These are phyloP conservation scores for Colletotrichum sp. DNA, from an alignment of 2,329 filamentous ascomycete species.

Conservation along the genomic window DNA sequence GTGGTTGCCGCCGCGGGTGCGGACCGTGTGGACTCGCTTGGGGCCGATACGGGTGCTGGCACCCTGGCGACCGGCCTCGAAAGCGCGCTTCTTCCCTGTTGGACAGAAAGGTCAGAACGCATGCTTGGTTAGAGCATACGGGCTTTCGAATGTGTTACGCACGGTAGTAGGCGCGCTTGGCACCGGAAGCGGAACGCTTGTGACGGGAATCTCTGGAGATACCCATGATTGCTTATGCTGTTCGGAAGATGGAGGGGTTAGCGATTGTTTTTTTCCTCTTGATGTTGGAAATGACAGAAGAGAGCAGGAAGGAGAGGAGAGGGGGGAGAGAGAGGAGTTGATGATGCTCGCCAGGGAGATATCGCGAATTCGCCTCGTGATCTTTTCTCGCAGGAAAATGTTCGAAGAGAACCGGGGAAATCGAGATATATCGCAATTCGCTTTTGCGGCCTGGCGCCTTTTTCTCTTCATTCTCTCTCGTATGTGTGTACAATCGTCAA, in stretches of 20 bases:
- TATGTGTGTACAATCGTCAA: neutral
- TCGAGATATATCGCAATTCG: neutral
- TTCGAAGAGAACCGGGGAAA: neutral
- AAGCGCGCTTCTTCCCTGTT: conserved; percentile 94
- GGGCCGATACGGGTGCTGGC: conserved; percentile 99
- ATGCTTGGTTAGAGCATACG: conserved; percentile 65
- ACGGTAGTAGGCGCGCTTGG: conserved; percentile 95
- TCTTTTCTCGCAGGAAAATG: neutral
- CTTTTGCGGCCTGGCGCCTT: neutral
- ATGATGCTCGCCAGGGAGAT: neutral
- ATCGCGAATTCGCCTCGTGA: conserved; percentile 8
- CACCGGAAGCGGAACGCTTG: conserved; percentile 99
- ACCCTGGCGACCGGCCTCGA: conserved; percentile 99
- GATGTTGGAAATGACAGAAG: neutral
- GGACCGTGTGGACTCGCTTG: conserved; percentile 96
- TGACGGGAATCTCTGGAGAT: conserved; percentile 99
- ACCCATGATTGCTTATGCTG: conserved; percentile 90
- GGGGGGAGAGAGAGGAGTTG: neutral
- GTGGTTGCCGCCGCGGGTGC: conserved; percentile 97
- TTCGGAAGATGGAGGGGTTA: conserved; percentile 31
- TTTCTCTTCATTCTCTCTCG: neutral
- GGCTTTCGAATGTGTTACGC: conserved; percentile 71
- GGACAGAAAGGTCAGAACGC: conserved; percentile 72
- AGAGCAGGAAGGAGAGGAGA: neutral
- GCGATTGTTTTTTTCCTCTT: neutral